A percentile compares a stretch with the other conserved stretches of the same genome.
Evolutionary conservation across 2,329 filamentous ascomycete species (phyloP).

Genomic region (Neofusicoccum sp.): DNA sequence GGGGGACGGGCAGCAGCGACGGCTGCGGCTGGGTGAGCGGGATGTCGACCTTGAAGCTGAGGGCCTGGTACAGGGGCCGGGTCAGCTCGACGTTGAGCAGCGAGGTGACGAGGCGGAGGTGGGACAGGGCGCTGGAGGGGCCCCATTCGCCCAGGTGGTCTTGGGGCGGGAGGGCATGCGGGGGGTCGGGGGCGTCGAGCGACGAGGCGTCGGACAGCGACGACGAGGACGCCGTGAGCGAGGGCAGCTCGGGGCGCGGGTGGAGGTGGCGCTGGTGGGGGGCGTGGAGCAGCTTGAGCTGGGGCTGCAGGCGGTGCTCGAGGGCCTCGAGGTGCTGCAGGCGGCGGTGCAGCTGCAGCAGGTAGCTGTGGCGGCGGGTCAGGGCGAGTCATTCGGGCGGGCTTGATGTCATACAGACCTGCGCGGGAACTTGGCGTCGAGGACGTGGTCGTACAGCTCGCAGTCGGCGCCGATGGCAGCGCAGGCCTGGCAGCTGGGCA

Average conservation of each 20-base stretch:
- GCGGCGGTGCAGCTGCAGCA: slow-evolving; percentile 16
- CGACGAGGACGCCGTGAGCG: background rate
- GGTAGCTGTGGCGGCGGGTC: slow-evolving; percentile 6
- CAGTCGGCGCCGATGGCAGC: slow-evolving; percentile 14
- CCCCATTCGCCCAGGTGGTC: slow-evolving; percentile 13
- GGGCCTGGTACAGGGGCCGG: slow-evolving; percentile 14
- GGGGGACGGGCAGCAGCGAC: background rate
- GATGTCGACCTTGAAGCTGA: slow-evolving; percentile 15
- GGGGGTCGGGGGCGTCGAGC: background rate
- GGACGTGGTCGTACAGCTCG: slow-evolving; percentile 18
- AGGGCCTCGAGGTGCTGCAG: slow-evolving; percentile 19
- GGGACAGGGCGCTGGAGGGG: slow-evolving; percentile 10
- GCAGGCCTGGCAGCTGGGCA: slow-evolving; percentile 22
- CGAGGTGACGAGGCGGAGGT: slow-evolving; percentile 15
- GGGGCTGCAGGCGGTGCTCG: background rate
- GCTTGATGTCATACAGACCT: slow-evolving; percentile 13
- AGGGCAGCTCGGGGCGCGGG: slow-evolving; percentile 8
- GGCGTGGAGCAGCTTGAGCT: background rate
- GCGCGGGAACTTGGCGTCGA: slow-evolving; percentile 17
- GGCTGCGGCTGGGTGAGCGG: slow-evolving; percentile 2
- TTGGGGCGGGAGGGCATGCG: background rate
- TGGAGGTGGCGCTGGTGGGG: slow-evolving; percentile 10
- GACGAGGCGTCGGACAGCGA: slow-evolving; percentile 8
- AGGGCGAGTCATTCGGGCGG: background rate
- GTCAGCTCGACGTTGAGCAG: slow-evolving; percentile 17